phyloP scores from a whole-genome alignment of 768 basidiomycete species.

The Asterophora lycoperdoides region DNA sequence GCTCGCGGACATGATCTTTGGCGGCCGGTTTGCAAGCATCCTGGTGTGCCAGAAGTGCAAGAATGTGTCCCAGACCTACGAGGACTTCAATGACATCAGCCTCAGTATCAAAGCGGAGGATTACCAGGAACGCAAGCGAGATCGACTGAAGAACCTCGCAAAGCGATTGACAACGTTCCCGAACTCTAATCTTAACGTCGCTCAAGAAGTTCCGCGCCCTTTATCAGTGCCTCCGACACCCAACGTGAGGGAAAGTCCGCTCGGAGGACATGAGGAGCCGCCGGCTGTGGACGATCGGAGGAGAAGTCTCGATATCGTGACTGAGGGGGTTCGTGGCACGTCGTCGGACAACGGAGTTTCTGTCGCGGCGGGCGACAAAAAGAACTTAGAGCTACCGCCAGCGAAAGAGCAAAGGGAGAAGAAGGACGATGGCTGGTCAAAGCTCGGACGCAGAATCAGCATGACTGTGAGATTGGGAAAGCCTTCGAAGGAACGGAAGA shows the following conservation, averaged over 20 bases:
- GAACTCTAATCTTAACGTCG: conserved; percentile 10
- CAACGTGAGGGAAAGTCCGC: conserved; percentile 21
- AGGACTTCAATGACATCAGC: conserved; percentile 93
- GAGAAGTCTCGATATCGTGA: conserved; percentile 40
- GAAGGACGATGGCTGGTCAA: conserved; percentile 51
- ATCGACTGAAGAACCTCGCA: conserved; percentile 71
- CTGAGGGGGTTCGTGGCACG: conserved; percentile 20
- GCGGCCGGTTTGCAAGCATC: conserved; percentile 83
- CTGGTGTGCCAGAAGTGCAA: conserved; percentile 95
- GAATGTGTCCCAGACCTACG: conserved; percentile 85
- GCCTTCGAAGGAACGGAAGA: conserved; percentile 31
- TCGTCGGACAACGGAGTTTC: conserved; percentile 26
- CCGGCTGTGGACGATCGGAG: conserved; percentile 34
- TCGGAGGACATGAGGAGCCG: conserved; percentile 33
- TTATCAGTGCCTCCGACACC: conserved; percentile 55
- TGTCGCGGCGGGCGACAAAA: conserved; percentile 26
- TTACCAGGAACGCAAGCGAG: conserved; percentile 72
- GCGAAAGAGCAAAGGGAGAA: conserved; percentile 34
- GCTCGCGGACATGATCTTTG: conserved; percentile 88
- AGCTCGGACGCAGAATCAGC: conserved; percentile 60
- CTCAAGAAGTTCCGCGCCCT: conserved; percentile 40
- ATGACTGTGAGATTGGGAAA: conserved; percentile 49
- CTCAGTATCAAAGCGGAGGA: conserved; percentile 84
- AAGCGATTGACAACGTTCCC: conserved; percentile 51
- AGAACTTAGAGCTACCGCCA: conserved; percentile 34